Conservation (phyloP, 805 yeast species). For the Ogataea nonfermentans region DNA sequence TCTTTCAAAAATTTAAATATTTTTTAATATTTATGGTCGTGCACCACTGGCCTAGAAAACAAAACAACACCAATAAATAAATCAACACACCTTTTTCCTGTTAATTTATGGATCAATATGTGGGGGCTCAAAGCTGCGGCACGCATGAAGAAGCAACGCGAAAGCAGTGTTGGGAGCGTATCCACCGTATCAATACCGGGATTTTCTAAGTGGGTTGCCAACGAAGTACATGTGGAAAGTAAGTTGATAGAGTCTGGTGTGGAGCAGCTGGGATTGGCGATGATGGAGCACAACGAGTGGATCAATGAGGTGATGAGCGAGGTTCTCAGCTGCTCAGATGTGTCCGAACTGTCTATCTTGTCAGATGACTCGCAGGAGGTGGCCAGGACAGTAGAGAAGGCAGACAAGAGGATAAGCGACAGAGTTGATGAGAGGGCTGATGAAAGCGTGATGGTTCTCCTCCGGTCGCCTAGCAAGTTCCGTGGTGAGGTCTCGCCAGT, state of each 20-base stretch:
- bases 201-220: constrained; percentile 35
- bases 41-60: constrained; percentile 11
- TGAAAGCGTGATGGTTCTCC: constrained; percentile 16
- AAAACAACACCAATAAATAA: constrained; percentile 22
- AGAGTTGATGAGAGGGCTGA: not conserved
- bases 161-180: constrained; percentile 7
- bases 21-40: constrained; percentile 6
- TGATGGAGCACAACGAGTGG: constrained; percentile 31
- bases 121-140: constrained; percentile 32
- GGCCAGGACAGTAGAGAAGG: not conserved
- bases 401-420: not conserved
- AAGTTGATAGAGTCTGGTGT: constrained; percentile 25
- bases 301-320: constrained; percentile 30
- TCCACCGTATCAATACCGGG: constrained; percentile 28
- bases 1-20: not conserved
- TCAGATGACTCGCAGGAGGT: constrained; percentile 4
- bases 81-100: constrained; percentile 3
- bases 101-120: constrained; percentile 16
- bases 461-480: constrained; percentile 27
- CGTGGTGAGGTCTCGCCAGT: constrained; percentile 21
- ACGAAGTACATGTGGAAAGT: constrained; percentile 29
- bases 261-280: constrained; percentile 24
- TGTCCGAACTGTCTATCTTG: constrained; percentile 14
- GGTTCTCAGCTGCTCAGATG: constrained; percentile 15
- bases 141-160: constrained; percentile 14